Evolutionary conservation across 1,284 basidiomycete genomes (phyloP), one percentile per base, ranked within the genome.

Genomic region (Anthracocystis panici-leucophaei): DNA sequence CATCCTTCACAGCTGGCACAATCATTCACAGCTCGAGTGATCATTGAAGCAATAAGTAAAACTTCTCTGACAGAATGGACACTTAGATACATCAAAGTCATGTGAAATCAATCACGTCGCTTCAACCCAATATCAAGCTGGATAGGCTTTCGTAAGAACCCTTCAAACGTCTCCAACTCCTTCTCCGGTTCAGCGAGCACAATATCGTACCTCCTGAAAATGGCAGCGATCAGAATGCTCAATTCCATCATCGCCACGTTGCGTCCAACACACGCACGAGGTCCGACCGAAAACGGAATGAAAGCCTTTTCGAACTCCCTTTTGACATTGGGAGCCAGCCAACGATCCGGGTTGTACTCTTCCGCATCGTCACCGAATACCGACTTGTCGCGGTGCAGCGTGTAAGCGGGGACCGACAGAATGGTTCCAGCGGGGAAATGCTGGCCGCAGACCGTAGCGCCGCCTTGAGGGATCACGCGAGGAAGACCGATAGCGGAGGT

Each of bases 341-440:
- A 94, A 23, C 93, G 88, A 80, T 94, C 92, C 5, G 81, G 81
- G 49, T 92, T 86, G 87, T 89, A 94, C n/a, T 82, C 88, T 25
- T 92, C 90, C n/a, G 88, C 87, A 79, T 95, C 93, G 5, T 89
- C 88, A 16, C 93, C 93, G 92, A 92, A 95, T 5, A 91, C 88
- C 1, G 79, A 82, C 56, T 85, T 80, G 81, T 92, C 89, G 51
- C 92, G 90, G 83, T 95, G 93, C 53, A 94, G 90, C 12, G 92
- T 90, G 85, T 91, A 77, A 40, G 89, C 91, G 12, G 85, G 86
- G 4, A 84, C 83, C 18, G 83, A 85, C 18, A 86, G 76, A 29
- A 86, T 70, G 16, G 82, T 80, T 59, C 92, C 93, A 51, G 88
- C 88, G 27, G 90, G 89, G 89, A 94, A 93, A 78, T 87, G 67